A percentile compares a stretch with the other conserved stretches of the same genome.
phyloP scores from a whole-genome alignment of 306 rosid species.

The Prunus mongolica region DNA sequence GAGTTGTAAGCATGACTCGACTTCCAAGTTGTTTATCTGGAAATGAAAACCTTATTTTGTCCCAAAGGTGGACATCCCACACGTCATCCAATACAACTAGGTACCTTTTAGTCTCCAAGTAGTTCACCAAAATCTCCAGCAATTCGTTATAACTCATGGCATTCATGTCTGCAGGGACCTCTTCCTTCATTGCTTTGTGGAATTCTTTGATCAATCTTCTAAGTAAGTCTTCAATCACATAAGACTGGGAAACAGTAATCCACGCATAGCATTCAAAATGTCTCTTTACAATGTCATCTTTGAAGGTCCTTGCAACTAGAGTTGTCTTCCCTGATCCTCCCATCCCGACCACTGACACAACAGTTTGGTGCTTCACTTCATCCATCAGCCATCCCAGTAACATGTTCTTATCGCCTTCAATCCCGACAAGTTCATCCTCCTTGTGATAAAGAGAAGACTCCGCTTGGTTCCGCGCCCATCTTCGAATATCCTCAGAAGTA shows the following conservation, averaged over 20 bases:
- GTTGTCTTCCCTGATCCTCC: background rate
- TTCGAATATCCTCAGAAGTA: background rate
- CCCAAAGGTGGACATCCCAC: slow-evolving; percentile 3
- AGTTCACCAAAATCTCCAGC: background rate
- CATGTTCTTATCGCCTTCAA: background rate
- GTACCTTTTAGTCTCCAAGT: slow-evolving; percentile 14
- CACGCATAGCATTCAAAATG: background rate
- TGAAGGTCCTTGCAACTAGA: background rate
- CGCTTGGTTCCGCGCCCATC: background rate
- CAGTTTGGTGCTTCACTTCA: background rate
- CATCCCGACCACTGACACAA: background rate
- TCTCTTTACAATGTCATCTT: background rate
- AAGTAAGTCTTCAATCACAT: slow-evolving; percentile 16
- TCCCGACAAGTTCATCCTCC: slow-evolving; percentile 7
- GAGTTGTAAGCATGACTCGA: slow-evolving; percentile 21
- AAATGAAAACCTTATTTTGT: background rate
- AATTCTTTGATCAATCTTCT: slow-evolving; percentile 20
- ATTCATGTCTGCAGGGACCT: no score
- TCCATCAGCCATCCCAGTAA: background rate
- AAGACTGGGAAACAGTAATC: slow-evolving; percentile 19
- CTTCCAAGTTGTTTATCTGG: slow-evolving; percentile 11
- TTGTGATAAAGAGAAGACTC: background rate
- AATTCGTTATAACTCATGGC: no score
- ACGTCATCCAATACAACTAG: background rate
- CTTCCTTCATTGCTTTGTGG: background rate